phyloP scores from a whole-genome alignment of 2,329 filamentous ascomycete species.

The Aspergillus vadensis region DNA sequence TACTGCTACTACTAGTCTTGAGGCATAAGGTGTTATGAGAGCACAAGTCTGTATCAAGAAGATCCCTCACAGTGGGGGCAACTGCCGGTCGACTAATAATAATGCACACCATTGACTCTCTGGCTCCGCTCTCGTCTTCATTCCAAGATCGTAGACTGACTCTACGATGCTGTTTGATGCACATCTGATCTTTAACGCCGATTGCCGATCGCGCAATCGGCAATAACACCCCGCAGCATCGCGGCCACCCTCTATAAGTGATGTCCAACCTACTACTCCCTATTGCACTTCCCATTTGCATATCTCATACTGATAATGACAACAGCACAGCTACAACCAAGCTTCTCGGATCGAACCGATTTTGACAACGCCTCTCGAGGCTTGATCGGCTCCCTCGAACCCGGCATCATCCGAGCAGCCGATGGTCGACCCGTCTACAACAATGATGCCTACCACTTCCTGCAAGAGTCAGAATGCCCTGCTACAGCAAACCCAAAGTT shows the following conservation, averaged over 20 bases:
- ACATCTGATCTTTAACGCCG: neutral
- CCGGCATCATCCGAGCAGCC: constrained; percentile 22
- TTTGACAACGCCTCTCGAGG: constrained; percentile 25
- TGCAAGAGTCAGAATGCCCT: constrained; percentile 26
- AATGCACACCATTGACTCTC: neutral
- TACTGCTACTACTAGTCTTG: too few relatives aligned
- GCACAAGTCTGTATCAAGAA: neutral
- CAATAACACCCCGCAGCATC: neutral
- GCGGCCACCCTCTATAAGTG: neutral
- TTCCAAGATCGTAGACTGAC: too few relatives aligned
- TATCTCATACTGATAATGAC: neutral
- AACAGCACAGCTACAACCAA: constrained; percentile 9
- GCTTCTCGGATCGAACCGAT: constrained; percentile 15
- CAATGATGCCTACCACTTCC: constrained; percentile 34
- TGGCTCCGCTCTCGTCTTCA: too few relatives aligned
- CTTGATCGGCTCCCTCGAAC: constrained; percentile 23
- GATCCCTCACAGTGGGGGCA: neutral
- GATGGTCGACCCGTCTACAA: constrained; percentile 38
- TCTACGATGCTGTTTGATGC: too few relatives aligned
- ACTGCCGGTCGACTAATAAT: neutral
- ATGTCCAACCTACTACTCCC: neutral
- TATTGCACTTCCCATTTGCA: rapidly evolving
- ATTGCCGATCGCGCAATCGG: neutral
- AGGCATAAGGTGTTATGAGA: neutral
- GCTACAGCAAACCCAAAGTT: constrained; percentile 34